A percentile compares a stretch with the other conserved stretches of the same genome.
phyloP scores from a whole-genome alignment of 371 early-diverging fungal species.

The Lichtheimia ornata region DNA sequence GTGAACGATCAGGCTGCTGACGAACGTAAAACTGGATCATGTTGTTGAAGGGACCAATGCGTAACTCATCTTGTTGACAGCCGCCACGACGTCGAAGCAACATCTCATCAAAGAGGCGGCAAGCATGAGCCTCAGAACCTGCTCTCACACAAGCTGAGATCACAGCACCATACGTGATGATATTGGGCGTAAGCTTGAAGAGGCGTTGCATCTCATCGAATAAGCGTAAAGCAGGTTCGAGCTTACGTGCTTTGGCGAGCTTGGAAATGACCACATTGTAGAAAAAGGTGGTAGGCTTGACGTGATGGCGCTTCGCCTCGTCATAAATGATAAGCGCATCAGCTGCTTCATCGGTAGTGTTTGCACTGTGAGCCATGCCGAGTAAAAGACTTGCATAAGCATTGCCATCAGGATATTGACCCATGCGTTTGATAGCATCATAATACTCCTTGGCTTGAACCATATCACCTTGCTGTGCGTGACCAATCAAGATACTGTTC shows the following conservation, averaged over 20 bases:
- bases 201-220: conserved; percentile 61
- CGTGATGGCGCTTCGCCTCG: conserved; percentile 59
- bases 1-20: conserved; percentile 57
- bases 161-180: conserved; percentile 63
- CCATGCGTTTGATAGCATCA: conserved; percentile 50
- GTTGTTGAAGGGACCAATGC: conserved; percentile 61
- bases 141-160: conserved; percentile 66
- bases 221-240: conserved; percentile 54
- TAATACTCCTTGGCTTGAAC: conserved; percentile 56
- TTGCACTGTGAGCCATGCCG: conserved; percentile 45
- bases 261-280: conserved; percentile 69
- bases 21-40: conserved; percentile 71
- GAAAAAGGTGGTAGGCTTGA: conserved; percentile 63
- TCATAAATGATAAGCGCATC: conserved; percentile 58
- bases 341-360: conserved; percentile 49
- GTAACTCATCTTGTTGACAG: conserved; percentile 47
- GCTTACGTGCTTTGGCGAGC: conserved; percentile 64
- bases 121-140: conserved; percentile 55
- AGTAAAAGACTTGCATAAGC: conserved; percentile 44
- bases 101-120: conserved; percentile 57
- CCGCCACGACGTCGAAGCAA: conserved; percentile 32
- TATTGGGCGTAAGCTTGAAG: conserved; percentile 54
- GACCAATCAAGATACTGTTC: conserved; percentile 61
- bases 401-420: conserved; percentile 46
- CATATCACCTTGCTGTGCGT: conserved; percentile 61